Evolutionary conservation across 768 basidiomycete genomes (phyloP), one percentile per base, ranked within the genome.

Genomic region (Stropharia rugosoannulata): DNA sequence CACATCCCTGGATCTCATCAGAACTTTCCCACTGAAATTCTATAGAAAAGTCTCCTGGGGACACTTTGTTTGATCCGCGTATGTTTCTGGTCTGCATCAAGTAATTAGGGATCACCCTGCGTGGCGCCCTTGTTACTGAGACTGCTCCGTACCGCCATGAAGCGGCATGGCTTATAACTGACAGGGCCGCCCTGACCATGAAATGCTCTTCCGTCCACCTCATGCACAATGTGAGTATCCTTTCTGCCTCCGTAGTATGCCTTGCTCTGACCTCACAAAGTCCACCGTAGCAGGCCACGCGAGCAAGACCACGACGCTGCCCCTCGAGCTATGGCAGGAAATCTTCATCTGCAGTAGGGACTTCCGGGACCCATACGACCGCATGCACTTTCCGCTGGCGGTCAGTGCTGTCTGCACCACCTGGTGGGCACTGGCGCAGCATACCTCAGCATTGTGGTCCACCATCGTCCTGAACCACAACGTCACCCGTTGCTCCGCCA

Each of bases 401-500:
- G 25, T 43, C 2, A 18, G 32, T 6, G 29, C 51, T 15, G 51
- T 52, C 16, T 52, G 51, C 27, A 36, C 41, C 18, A 36, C n/a
- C 16, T 52, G 51, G 51, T 42, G 51, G 13, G 32, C 42, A 32
- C 35, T 52, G 16, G 51, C 42, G 10, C 37, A 43, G 10, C 41
- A 52, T 15, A 52, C 42, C 3, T 32, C 42, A 7, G n/a, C 51
- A 1, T 36, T 52, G n/a, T 52, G 51, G 51, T 43, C 41, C 9
- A 52, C 41, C 27, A 52, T 52, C 25, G 42, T 52, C 42, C 41
- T 52, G 32, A 36, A 32, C 7, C 51, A 52, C 42, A 32, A 32
- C 1, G 51, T 52, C 32, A 44, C 42, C 7, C 27, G 29, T 22
- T 36, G 22, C 32, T 19, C 11, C 11, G n/a, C 41, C 16, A 32